Evolutionary conservation across 768 basidiomycete genomes (phyloP).

Genomic region (Boletales sp.): DNA sequence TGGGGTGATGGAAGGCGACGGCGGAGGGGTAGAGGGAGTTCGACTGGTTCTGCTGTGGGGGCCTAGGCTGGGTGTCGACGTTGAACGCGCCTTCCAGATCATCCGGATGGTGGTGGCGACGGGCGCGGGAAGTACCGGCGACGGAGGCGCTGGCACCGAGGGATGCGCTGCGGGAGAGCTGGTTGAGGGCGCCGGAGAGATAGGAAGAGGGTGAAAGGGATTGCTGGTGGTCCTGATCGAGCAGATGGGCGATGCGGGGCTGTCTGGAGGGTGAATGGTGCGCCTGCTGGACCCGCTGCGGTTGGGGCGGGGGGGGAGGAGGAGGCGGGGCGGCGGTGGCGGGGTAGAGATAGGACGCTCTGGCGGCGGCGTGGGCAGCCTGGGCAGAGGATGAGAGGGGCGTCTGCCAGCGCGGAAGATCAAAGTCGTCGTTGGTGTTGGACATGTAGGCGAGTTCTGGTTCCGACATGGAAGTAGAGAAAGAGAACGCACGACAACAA

Average conservation of each 20-base stretch:
- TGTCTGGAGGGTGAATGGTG: constrained; percentile 52
- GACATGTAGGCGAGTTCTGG: constrained; percentile 71
- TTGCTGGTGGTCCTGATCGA: constrained; percentile 59
- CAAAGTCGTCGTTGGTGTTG: constrained; percentile 79
- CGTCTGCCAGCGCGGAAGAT: constrained; percentile 58
- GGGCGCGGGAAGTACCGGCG: constrained; percentile 41
- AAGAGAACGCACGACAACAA: not conserved
- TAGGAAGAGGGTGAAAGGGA: constrained; percentile 45
- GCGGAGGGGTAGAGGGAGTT: constrained; percentile 56
- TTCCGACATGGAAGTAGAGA: constrained; percentile 54
- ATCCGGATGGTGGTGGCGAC: constrained; percentile 67
- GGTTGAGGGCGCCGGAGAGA: constrained; percentile 46
- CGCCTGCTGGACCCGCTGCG: constrained; percentile 44
- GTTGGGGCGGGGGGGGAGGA: constrained; percentile 42
- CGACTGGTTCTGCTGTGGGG: constrained; percentile 18
- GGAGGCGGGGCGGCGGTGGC: constrained; percentile 41
- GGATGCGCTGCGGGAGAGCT: constrained; percentile 67
- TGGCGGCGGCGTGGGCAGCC: constrained; percentile 46
- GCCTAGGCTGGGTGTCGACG: constrained; percentile 27
- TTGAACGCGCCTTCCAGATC: constrained; percentile 58
- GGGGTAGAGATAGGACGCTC: constrained; percentile 53
- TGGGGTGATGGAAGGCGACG: constrained; percentile 56
- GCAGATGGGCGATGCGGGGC: constrained; percentile 61
- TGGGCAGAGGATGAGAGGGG: constrained; percentile 57
- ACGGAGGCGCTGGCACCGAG: constrained; percentile 46